These are phyloP conservation scores for Dendrobium huoshanense DNA, from an alignment of 106 monocot genomes.

Conservation along the genomic window DNA sequence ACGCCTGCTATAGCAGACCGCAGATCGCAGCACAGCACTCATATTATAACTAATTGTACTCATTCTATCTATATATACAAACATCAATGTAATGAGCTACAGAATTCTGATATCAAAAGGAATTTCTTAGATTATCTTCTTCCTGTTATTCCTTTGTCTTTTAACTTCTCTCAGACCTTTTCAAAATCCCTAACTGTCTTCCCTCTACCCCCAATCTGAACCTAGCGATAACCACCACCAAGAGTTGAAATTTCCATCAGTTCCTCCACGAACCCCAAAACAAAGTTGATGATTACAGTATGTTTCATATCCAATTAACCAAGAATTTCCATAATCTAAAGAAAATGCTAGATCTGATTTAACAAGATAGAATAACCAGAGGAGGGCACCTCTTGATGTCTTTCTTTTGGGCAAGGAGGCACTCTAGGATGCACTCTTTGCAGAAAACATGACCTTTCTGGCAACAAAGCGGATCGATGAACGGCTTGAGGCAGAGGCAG, in stretches of 20 bases:
- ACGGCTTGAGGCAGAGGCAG: conserved; percentile 80
- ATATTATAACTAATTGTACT: too few relatives aligned
- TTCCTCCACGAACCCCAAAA: neutral
- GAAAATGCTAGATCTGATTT: too few relatives aligned
- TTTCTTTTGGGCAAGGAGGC: conserved; percentile 92
- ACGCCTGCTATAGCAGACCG: too few relatives aligned
- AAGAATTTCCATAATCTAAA: neutral
- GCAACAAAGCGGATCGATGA: conserved; percentile 78
- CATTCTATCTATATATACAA: too few relatives aligned
- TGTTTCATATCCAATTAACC: neutral
- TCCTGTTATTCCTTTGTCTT: too few relatives aligned
- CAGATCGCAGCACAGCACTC: too few relatives aligned
- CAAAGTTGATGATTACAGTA: neutral
- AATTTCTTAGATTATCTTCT: too few relatives aligned
- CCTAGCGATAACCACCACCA: neutral
- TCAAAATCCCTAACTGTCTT: neutral
- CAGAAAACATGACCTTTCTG: conserved; percentile 90
- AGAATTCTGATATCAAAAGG: too few relatives aligned
- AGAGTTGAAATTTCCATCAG: neutral
- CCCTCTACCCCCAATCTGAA: too few relatives aligned
- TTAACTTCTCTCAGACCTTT: too few relatives aligned
- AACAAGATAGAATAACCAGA: neutral
- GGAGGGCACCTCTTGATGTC: conserved; percentile 71
- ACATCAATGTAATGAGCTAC: too few relatives aligned
- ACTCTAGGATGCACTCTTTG: conserved; percentile 95